Conservation (phyloP, 768 basidiomycete species). For the Mycena belliarum region DNA sequence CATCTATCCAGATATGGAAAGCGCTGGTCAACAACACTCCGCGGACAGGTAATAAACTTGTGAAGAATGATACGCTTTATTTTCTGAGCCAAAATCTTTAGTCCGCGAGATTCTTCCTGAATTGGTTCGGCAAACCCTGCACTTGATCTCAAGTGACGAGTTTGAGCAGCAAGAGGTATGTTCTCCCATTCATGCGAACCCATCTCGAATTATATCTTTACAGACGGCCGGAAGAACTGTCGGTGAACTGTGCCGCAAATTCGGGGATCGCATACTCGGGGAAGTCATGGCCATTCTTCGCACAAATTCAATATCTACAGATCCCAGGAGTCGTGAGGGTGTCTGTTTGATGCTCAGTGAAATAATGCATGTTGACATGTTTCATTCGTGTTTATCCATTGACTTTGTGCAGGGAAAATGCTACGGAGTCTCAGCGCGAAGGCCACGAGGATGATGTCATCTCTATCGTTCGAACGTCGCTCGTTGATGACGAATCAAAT, state of each 20-base stretch:
- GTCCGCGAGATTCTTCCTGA: constrained; percentile 90
- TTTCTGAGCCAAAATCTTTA: constrained; percentile 29
- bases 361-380: constrained; percentile 63
- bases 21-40: constrained; percentile 95
- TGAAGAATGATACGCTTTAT: neutral
- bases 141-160: constrained; percentile 75
- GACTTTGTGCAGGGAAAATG: constrained; percentile 64
- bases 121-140: constrained; percentile 75
- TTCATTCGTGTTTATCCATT: neutral
- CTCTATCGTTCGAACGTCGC: constrained; percentile 73
- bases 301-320: constrained; percentile 58
- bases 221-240: constrained; percentile 92
- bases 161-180: constrained; percentile 89
- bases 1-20: constrained; percentile 97
- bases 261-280: constrained; percentile 86
- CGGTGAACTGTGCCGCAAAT: constrained; percentile 89
- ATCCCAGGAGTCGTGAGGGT: constrained; percentile 73
- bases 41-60: constrained; percentile 77
- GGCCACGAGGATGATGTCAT: constrained; percentile 90
- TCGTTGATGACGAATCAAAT: constrained; percentile 85
- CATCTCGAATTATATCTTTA: constrained; percentile 3
- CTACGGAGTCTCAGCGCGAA: constrained; percentile 81
- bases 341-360: constrained; percentile 88
- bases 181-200: constrained; percentile 2
- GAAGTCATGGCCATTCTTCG: constrained; percentile 84